Base-by-base conservation (phyloP, 768 basidiomycete species). In the Chlorophyllum brunneum region DNA sequence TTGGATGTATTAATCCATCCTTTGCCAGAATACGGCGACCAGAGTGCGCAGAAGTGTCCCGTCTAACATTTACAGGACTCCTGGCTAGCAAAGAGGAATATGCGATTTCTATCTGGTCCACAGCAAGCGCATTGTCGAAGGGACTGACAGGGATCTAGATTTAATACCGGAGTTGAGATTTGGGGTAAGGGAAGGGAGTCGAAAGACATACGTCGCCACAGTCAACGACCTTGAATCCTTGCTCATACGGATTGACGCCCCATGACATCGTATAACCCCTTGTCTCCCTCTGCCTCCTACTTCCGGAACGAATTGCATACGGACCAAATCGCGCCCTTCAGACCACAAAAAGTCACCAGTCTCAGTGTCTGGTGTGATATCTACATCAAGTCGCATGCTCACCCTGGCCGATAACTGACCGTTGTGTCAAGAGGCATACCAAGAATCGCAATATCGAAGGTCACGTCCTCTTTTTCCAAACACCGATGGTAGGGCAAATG, bases 291-390 rank as follows among this genome's bases (percentile, higher is more conserved):
- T 87, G 85, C 40, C 89, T 72, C 48, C 87, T 74, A 61, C 85
- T 86, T 2, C 89, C 89, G 3, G 85, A 85, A 37, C 93, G 82
- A 57, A 95, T 90, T 7, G 84, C 92, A 62, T 81, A 82, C 1
- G 92, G 92, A 6, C 92, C 92, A 69, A 95, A 95, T 7, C 92
- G 81, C 10, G 92, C 92, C 4, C 91, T 92, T n/a, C n/a, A n/a
- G 16, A 31, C 22, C 20, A 11, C 18, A 22, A 26, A 27, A 23
- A 24, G 33, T 43, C 33, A 10, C 5, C 26, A 27, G 7, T 22
- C 23, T 5, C 18, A 16, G 26, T 26, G 10, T 3, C 11, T 10
- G 15, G 13, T 6, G 26, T 2, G 15, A 16, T 2, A 27, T 10
- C 5, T 8, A 11, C 11, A 31, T 24, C 46, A 36, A 8, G 22